These are phyloP conservation scores for Quercus robur DNA, from an alignment of 306 rosid species.

Conservation along the genomic window DNA sequence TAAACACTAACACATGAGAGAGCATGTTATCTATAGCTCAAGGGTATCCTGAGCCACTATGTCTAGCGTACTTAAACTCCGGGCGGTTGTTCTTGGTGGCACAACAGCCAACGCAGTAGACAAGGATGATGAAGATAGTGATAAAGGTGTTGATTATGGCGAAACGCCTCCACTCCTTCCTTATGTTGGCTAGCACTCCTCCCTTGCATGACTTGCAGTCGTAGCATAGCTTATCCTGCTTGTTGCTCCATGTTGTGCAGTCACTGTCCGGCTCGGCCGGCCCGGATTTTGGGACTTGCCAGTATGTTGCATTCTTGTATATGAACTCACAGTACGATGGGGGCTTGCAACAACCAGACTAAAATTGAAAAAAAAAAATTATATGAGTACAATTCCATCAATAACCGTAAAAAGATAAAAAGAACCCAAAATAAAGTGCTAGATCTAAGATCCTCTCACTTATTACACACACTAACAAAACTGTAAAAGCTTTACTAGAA, in stretches of 20 bases:
- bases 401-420: background rate
- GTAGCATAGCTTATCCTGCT: constrained; percentile 47
- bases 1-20: too few species aligned
- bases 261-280: constrained; percentile 38
- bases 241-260: constrained; percentile 67
- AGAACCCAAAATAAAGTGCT: background rate
- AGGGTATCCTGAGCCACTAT: constrained; percentile 20
- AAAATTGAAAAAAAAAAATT: background rate
- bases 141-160: constrained; percentile 46
- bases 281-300: constrained; percentile 59
- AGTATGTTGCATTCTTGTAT: constrained; percentile 63
- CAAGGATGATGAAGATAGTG: constrained; percentile 30
- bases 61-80: background rate
- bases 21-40: background rate
- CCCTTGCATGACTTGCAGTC: constrained; percentile 86
- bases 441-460: background rate
- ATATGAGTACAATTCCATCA: too few species aligned
- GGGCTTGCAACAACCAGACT: constrained; percentile 94
- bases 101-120: constrained; percentile 76
- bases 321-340: constrained; percentile 62
- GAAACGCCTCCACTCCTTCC: constrained; percentile 57
- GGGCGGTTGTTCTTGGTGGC: constrained; percentile 49
- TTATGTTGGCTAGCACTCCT: constrained; percentile 66
- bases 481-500: too few species aligned
- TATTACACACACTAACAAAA: background rate